These are phyloP conservation scores for Celoporthe dispersa DNA, from an alignment of 2,329 filamentous ascomycete species.

Conservation along the genomic window DNA sequence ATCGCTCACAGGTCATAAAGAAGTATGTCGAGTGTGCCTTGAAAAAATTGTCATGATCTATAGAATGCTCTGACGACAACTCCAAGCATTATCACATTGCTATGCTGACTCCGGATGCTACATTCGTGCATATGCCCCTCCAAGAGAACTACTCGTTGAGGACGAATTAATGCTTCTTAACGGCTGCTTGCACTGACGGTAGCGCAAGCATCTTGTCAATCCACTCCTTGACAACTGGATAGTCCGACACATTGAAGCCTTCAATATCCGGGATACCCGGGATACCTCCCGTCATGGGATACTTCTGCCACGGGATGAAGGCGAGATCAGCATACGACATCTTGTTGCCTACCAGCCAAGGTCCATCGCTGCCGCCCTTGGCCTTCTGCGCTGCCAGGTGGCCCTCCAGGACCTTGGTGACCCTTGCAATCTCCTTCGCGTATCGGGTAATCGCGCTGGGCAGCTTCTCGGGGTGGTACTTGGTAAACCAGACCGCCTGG, in stretches of 20 bases:
- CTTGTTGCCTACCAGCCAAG: constrained; percentile 25
- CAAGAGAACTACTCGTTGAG: neutral
- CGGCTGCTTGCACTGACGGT: neutral
- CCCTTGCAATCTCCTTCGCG: constrained; percentile 12
- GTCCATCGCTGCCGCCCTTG: neutral
- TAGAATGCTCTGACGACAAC: neutral
- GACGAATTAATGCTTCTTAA: no score
- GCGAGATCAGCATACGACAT: constrained; percentile 22
- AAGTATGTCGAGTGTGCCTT: neutral
- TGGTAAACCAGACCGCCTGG: constrained; percentile 41
- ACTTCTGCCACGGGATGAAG: constrained; percentile 20
- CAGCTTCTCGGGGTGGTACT: constrained; percentile 18
- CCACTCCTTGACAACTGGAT: constrained; percentile 3
- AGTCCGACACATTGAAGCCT: neutral
- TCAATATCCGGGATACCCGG: no score
- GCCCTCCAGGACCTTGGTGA: constrained; percentile 20
- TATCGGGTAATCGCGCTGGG: constrained; percentile 16
- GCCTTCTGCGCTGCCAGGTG: constrained; percentile 18
- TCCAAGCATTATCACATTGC: neutral
- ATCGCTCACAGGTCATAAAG: neutral
- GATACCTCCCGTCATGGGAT: accelerated
- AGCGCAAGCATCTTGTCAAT: neutral
- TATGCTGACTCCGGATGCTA: neutral
- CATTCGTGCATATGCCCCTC: neutral
- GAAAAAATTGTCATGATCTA: neutral